These are phyloP conservation scores for Populus hybrid DNA, from an alignment of 441 rosid species.

Conservation along the genomic window DNA sequence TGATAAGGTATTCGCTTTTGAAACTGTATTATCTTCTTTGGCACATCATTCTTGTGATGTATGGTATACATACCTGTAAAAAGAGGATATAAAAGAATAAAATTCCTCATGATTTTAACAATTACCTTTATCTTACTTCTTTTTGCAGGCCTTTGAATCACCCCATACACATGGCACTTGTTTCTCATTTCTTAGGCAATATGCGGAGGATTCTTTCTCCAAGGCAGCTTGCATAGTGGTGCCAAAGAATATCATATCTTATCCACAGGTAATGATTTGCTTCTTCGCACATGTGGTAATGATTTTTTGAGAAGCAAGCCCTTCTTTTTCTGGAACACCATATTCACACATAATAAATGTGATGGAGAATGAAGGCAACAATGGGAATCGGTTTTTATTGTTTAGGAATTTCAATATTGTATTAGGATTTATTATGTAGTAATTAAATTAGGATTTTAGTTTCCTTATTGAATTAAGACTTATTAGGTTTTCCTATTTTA, in stretches of 20 bases:
- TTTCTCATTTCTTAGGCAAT: slow-evolving; percentile 83
- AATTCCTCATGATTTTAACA: neutral
- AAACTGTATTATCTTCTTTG: neutral
- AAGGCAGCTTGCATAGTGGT: slow-evolving; percentile 84
- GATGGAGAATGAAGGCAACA: neutral
- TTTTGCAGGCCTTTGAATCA: slow-evolving; percentile 87
- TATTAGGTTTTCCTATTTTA: too few species aligned
- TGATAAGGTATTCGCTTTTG: slow-evolving; percentile 58
- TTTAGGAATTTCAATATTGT: too few species aligned
- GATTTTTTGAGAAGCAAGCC: slow-evolving; percentile 4
- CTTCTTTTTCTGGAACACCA: neutral
- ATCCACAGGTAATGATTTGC: slow-evolving; percentile 71
- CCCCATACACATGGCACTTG: slow-evolving; percentile 86
- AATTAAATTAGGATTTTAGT: too few species aligned
- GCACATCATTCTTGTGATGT: neutral
- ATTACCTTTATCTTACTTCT: slow-evolving; percentile 10
- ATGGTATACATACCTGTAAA: neutral
- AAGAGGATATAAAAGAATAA: neutral
- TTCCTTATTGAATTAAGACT: too few species aligned
- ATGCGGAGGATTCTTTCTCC: slow-evolving; percentile 76
- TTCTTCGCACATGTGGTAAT: neutral
- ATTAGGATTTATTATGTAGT: too few species aligned
- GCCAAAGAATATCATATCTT: slow-evolving; percentile 78
- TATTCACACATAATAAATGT: neutral
- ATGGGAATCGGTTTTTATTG: too few species aligned